Evolutionary conservation across 2,329 filamentous ascomycete species (phyloP).

Genomic region (Fusarium robinianum): DNA sequence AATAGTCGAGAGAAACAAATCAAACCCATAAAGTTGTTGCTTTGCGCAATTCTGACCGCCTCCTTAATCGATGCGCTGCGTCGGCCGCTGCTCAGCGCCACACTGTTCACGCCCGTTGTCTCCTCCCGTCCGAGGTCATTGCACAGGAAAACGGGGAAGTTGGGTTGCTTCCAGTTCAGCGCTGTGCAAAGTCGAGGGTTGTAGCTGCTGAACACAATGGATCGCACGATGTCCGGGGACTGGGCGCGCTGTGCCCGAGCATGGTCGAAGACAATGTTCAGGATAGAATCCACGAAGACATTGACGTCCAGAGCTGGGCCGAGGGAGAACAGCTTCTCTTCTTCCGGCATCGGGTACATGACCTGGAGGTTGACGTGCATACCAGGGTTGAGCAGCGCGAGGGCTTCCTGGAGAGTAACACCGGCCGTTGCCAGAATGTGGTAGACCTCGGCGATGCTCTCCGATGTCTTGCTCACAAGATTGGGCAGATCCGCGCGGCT

Average conservation of each 20-base stretch:
- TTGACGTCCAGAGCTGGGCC: constrained; percentile 84
- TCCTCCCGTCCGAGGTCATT: constrained; percentile 80
- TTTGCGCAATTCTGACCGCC: constrained; percentile 87
- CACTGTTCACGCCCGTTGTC: constrained; percentile 43
- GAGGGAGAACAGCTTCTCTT: constrained; percentile 72
- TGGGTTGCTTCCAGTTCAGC: constrained; percentile 98
- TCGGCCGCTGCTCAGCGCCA: constrained; percentile 63
- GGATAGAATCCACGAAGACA: constrained; percentile 78
- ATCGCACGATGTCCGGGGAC: constrained; percentile 73
- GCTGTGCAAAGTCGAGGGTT: constrained; percentile 90
- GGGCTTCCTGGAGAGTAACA: constrained; percentile 76
- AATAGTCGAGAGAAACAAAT: constrained; percentile 87
- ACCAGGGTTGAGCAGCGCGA: constrained; percentile 73
- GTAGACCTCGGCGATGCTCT: constrained; percentile 69
- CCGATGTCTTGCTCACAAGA: constrained; percentile 52
- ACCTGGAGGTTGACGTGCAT: constrained; percentile 93
- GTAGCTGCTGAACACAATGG: constrained; percentile 92
- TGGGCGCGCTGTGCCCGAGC: constrained; percentile 69
- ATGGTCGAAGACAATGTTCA: constrained; percentile 89
- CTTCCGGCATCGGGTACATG: constrained; percentile 76
- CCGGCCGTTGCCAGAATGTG: constrained; percentile 75
- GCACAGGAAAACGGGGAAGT: constrained; percentile 94
- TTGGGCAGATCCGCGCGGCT: constrained; percentile 50
- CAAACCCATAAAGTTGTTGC: constrained; percentile 97
- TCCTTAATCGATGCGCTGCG: constrained; percentile 90